Conservation (phyloP, 805 yeast species). For the Brettanomyces bruxellensis region DNA sequence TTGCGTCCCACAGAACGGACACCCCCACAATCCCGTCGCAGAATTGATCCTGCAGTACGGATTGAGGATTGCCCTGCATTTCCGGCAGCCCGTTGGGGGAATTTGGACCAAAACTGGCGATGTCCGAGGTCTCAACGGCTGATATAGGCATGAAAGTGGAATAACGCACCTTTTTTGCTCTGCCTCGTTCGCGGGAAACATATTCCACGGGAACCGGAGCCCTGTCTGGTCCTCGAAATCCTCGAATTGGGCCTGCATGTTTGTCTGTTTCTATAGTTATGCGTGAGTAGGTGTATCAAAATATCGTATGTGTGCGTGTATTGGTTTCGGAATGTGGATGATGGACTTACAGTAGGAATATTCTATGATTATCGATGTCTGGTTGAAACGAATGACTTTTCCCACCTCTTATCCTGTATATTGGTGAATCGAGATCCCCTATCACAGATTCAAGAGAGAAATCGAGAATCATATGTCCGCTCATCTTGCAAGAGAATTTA, state of each 20-base stretch:
- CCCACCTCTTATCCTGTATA: no score
- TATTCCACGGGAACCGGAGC: conserved; percentile 67
- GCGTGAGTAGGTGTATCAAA: no score
- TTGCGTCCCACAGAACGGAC: conserved; percentile 45
- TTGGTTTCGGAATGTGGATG: no score
- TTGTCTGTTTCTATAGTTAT: no score
- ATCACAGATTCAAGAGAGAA: no score
- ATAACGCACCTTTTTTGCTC: conserved; percentile 44
- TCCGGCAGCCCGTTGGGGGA: conserved; percentile 40
- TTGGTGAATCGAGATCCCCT: no score
- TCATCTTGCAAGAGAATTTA: not conserved
- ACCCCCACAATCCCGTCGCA: conserved; percentile 35
- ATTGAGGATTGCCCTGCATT: conserved; percentile 45
- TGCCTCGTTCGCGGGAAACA: conserved; percentile 43
- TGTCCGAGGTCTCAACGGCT: conserved; percentile 45
- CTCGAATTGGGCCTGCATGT: conserved; percentile 28
- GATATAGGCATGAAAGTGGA: conserved; percentile 49
- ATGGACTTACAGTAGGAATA: no score
- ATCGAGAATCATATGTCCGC: no score
- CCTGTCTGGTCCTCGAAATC: conserved; percentile 64
- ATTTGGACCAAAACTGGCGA: conserved; percentile 28
- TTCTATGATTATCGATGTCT: no score
- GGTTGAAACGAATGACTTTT: no score
- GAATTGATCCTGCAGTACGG: conserved; percentile 37
- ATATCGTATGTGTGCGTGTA: no score